A percentile compares a stretch with the other conserved stretches of the same genome.
These are phyloP conservation scores for Penicillium verhagenii DNA, from an alignment of 495 filamentous ascomycete species.

Conservation along the genomic window DNA sequence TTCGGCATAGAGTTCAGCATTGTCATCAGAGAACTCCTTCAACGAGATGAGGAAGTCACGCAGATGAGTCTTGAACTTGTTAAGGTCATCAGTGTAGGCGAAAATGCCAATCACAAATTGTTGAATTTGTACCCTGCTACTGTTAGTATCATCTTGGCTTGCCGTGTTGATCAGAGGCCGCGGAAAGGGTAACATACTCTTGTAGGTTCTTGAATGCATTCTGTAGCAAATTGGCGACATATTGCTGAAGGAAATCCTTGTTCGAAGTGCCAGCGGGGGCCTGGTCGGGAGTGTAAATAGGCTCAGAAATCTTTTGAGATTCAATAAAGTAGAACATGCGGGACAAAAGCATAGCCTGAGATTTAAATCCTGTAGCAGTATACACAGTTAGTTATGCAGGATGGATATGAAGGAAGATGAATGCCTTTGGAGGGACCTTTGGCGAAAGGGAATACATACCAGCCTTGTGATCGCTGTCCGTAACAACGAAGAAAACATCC, in stretches of 20 bases:
- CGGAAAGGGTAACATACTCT: conserved; percentile 45
- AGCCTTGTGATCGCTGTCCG: conserved; percentile 96
- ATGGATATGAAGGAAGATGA: neutral
- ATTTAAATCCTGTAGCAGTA: conserved; percentile 76
- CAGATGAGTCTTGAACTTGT: conserved; percentile 88
- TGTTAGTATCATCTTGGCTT: conserved; percentile 32
- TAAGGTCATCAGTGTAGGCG: conserved; percentile 72
- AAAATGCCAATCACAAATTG: conserved; percentile 87
- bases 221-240: conserved; percentile 79
- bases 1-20: conserved; percentile 88
- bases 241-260: conserved; percentile 82
- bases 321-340: conserved; percentile 94
- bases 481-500: conserved; percentile 97
- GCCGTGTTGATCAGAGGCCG: neutral
- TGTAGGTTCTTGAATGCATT: conserved; percentile 94
- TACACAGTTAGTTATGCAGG: conserved; percentile 10
- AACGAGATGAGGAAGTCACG: conserved; percentile 96
- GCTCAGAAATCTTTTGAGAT: conserved; percentile 82
- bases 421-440: neutral
- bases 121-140: conserved; percentile 73
- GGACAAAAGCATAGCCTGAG: conserved; percentile 87
- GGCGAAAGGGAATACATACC: conserved; percentile 43
- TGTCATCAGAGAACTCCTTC: conserved; percentile 86
- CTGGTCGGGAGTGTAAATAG: conserved; percentile 80
- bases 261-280: conserved; percentile 81